phyloP scores from a whole-genome alignment of 805 yeast genomes.

The Ogataea thermomethanolica region DNA sequence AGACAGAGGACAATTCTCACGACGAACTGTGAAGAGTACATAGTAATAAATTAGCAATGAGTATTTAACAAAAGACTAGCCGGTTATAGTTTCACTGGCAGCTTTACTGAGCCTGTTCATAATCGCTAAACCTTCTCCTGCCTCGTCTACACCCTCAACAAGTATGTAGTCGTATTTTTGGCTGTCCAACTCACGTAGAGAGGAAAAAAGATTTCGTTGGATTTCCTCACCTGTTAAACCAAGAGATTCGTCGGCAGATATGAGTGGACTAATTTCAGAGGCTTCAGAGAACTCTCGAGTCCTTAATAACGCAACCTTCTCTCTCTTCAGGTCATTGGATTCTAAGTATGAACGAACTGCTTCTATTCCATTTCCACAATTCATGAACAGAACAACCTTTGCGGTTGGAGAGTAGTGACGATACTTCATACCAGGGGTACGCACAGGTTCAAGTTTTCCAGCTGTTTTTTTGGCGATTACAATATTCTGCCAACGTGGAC shows the following conservation, averaged over 20 bases:
- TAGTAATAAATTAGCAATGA: neutral
- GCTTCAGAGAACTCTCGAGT: slow-evolving; percentile 34
- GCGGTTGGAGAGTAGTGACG: slow-evolving; percentile 93
- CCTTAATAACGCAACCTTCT: slow-evolving; percentile 52
- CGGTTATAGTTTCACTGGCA: slow-evolving; percentile 45
- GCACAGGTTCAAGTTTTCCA: slow-evolving; percentile 61
- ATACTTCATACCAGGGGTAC: slow-evolving; percentile 98
- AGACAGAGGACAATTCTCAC: slow-evolving; percentile 60
- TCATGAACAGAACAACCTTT: slow-evolving; percentile 62
- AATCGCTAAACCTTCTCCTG: slow-evolving; percentile 84
- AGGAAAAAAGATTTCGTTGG: slow-evolving; percentile 70
- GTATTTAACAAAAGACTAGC: slow-evolving; percentile 1
- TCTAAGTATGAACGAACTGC: slow-evolving; percentile 13
- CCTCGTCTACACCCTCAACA: slow-evolving; percentile 77
- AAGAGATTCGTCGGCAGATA: slow-evolving; percentile 34
- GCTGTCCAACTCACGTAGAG: slow-evolving; percentile 74
- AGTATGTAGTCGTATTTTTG: slow-evolving; percentile 64
- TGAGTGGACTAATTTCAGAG: slow-evolving; percentile 15
- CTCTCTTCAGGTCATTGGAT: slow-evolving; percentile 10
- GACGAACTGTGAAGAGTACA: slow-evolving; percentile 21
- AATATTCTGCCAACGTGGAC: slow-evolving; percentile 61
- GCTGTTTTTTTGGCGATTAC: slow-evolving; percentile 64
- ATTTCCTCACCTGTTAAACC: slow-evolving; percentile 55
- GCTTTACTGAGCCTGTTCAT: slow-evolving; percentile 91
- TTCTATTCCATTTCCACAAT: slow-evolving; percentile 42